Evolutionary conservation across 139 green algal genomes (phyloP).

Genomic region (Coelastrella sp.): DNA sequence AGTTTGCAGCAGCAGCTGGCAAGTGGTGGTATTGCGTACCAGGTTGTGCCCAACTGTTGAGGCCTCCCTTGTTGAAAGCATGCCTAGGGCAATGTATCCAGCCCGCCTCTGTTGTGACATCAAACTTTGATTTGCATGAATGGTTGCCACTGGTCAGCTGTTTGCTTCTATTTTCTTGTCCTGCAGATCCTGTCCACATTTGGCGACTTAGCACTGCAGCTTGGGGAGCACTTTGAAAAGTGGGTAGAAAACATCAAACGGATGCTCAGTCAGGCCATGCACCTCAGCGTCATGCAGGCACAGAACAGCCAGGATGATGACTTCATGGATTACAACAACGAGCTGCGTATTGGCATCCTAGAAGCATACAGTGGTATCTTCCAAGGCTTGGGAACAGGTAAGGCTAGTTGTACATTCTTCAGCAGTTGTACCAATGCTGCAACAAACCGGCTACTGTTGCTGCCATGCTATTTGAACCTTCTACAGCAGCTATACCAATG

Average conservation of each 20-base stretch:
- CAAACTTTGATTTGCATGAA: background rate
- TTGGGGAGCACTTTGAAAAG: conserved; percentile 90
- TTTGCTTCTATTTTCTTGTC: background rate
- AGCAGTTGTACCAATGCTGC: too few species aligned
- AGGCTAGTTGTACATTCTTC: too few species aligned
- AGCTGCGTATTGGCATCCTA: conserved; percentile 91
- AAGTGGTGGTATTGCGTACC: too few species aligned
- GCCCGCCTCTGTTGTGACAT: background rate
- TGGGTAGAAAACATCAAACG: conserved; percentile 85
- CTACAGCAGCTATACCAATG: too few species aligned
- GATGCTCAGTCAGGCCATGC: conserved; percentile 86
- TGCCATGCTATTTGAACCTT: too few species aligned
- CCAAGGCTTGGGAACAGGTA: too few species aligned
- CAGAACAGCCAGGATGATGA: conserved; percentile 77
- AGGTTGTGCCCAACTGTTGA: too few species aligned
- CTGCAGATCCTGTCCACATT: conserved; percentile 90
- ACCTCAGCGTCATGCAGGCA: conserved; percentile 66
- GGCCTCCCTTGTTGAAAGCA: too few species aligned
- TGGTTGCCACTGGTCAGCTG: background rate
- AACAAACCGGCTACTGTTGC: too few species aligned
- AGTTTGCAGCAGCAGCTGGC: too few species aligned
- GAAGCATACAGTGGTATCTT: conserved; percentile 94
- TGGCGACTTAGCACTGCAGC: conserved; percentile 94
- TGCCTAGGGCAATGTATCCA: background rate
- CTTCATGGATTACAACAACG: conserved; percentile 93